Conservation (phyloP, 768 basidiomycete species). For the Pisolithus marmoratus region DNA sequence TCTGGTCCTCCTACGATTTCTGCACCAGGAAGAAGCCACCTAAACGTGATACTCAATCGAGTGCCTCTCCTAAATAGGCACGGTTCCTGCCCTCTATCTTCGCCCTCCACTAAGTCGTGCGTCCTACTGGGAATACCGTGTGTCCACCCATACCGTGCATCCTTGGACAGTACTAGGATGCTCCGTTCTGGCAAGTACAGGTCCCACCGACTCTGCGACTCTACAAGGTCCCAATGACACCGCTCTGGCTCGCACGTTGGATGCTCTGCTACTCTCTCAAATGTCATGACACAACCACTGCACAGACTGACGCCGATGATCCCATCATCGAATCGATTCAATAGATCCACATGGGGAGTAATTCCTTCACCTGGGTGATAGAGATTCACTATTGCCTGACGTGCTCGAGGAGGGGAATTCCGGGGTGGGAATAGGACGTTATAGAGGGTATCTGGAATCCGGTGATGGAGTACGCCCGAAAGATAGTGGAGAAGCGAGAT, state of each 20-base stretch:
- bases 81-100: slow-evolving; percentile 14
- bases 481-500: slow-evolving; percentile 47
- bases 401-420: slow-evolving; percentile 37
- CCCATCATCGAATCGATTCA: slow-evolving; percentile 79
- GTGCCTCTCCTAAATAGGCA: slow-evolving; percentile 46
- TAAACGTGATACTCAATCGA: slow-evolving; percentile 78
- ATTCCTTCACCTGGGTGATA: slow-evolving; percentile 91
- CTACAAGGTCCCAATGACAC: neutral
- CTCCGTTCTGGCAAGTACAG: slow-evolving; percentile 74
- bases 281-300: slow-evolving; percentile 77
- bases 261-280: slow-evolving; percentile 32
- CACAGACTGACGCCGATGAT: slow-evolving; percentile 85
- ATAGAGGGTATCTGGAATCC: slow-evolving; percentile 46
- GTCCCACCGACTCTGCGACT: slow-evolving; percentile 25
- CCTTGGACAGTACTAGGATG: slow-evolving; percentile 70
- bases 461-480: slow-evolving; percentile 40
- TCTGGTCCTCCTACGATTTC: slow-evolving; percentile 55
- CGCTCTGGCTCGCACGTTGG: neutral
- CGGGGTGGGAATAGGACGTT: slow-evolving; percentile 54
- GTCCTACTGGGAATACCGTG: slow-evolving; percentile 74
- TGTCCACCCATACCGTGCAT: slow-evolving; percentile 81
- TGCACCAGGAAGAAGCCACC: slow-evolving; percentile 82
- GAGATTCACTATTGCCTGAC: slow-evolving; percentile 87
- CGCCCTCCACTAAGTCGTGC: slow-evolving; percentile 52
- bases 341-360: slow-evolving; percentile 79